phyloP scores from a whole-genome alignment of 306 rosid genomes.

The Casuarina cunninghamiana region DNA sequence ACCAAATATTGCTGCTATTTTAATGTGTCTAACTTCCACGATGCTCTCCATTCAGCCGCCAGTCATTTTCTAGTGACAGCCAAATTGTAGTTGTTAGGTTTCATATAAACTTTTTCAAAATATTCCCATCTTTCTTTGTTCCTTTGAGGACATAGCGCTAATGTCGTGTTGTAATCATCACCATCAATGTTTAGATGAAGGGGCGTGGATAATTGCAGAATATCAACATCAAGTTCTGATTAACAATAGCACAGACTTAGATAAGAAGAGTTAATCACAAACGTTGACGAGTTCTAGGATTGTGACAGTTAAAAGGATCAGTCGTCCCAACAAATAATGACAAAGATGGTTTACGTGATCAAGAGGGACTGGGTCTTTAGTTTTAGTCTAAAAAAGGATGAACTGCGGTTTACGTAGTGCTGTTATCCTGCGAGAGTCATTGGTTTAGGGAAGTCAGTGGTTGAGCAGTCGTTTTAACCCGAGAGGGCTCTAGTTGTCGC shows the following conservation, averaged over 20 bases:
- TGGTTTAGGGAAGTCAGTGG: constrained; percentile 9
- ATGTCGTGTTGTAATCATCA: constrained; percentile 25
- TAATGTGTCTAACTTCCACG: too few species aligned
- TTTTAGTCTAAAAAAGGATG: background rate
- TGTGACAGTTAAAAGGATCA: constrained; percentile 30
- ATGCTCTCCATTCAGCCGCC: background rate
- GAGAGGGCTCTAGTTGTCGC: background rate
- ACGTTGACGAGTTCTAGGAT: constrained; percentile 24
- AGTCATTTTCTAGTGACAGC: background rate
- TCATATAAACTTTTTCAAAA: too few species aligned
- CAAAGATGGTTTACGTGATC: background rate
- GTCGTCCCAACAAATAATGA: background rate
- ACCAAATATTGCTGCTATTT: background rate
- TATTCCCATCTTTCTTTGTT: background rate
- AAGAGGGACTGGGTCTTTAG: background rate
- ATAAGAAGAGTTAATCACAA: constrained; percentile 4
- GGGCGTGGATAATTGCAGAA: constrained; percentile 16
- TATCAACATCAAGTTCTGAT: constrained; percentile 32
- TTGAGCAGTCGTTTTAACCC: constrained; percentile 21
- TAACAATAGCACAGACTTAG: background rate
- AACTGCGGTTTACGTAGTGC: background rate
- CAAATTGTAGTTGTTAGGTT: background rate
- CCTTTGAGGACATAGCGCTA: background rate
- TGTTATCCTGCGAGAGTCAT: background rate
- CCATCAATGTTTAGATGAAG: background rate